These are phyloP conservation scores for Lichtheimia ornata DNA, from an alignment of 371 early-diverging fungal species.

Conservation along the genomic window DNA sequence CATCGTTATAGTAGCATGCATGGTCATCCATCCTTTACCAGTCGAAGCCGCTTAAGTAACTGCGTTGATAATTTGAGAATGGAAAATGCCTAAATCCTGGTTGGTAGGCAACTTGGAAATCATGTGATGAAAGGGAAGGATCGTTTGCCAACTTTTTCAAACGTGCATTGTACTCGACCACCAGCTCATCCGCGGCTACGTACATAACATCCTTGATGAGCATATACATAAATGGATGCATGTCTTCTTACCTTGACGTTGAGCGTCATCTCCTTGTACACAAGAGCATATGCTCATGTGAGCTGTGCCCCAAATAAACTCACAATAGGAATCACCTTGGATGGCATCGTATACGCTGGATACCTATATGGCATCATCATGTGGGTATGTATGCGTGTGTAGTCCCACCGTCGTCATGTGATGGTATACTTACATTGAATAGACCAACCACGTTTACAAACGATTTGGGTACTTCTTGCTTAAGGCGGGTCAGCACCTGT, in stretches of 20 bases:
- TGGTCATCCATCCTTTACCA: slow-evolving; percentile 39
- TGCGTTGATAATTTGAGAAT: slow-evolving; percentile 53
- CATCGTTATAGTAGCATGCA: background rate
- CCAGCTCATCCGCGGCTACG: slow-evolving; percentile 59
- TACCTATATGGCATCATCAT: slow-evolving; percentile 24
- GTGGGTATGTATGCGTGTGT: background rate
- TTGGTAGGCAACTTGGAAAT: slow-evolving; percentile 63
- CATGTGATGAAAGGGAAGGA: slow-evolving; percentile 29
- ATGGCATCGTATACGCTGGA: slow-evolving; percentile 60
- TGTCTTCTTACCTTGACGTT: slow-evolving; percentile 47
- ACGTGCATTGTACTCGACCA: slow-evolving; percentile 56
- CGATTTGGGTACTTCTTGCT: slow-evolving; percentile 42
- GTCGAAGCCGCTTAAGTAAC: slow-evolving; percentile 64
- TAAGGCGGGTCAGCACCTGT: slow-evolving; percentile 36
- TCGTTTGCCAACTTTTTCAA: slow-evolving; percentile 51
- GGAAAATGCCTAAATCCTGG: slow-evolving; percentile 62
- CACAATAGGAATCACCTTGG: slow-evolving; percentile 59
- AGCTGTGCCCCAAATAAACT: slow-evolving; percentile 48
- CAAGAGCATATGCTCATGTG: slow-evolving; percentile 60
- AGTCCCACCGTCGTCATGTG: background rate
- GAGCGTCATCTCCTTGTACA: slow-evolving; percentile 43
- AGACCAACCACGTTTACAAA: slow-evolving; percentile 63
- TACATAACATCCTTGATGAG: background rate
- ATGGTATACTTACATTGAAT: slow-evolving; percentile 50
- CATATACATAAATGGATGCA: background rate